These are phyloP conservation scores for Berberis vulgaris DNA, from an alignment of 164 flowering plant species.

Conservation along the genomic window DNA sequence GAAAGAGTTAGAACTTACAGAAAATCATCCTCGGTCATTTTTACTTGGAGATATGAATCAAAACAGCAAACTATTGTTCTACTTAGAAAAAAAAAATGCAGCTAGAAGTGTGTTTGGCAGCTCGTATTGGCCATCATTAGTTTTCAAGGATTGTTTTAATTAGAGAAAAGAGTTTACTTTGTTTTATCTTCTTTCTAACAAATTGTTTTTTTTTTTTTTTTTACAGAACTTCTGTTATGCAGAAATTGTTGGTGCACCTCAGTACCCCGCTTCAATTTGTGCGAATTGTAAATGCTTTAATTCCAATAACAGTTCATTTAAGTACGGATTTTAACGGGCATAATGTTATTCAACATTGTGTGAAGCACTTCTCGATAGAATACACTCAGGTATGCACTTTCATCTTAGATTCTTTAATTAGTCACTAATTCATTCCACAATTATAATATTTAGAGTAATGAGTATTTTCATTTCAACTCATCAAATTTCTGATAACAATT, in stretches of 20 bases:
- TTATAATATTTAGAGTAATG: no score
- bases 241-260: slow-evolving; percentile 26
- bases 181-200: not conserved
- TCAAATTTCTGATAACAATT: not conserved
- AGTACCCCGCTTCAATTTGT: slow-evolving; percentile 13
- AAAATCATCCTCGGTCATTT: no score
- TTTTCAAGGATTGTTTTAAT: no score
- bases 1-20: no score
- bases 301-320: slow-evolving; percentile 6
- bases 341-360: slow-evolving; percentile 28
- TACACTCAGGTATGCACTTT: slow-evolving; percentile 20
- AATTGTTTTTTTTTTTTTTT: not conserved
- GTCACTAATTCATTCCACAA: not conserved
- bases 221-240: slow-evolving; percentile 29
- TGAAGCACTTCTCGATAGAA: slow-evolving; percentile 15
- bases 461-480: not conserved
- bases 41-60: no score
- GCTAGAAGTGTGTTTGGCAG: no score
- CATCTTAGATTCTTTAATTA: not conserved
- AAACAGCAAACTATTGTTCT: no score
- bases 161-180: no score
- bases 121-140: no score
- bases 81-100: no score
- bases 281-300: slow-evolving; percentile 14
- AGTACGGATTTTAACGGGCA: slow-evolving; percentile 19